A percentile compares a stretch with the other conserved stretches of the same genome.
phyloP scores from a whole-genome alignment of 495 filamentous ascomycete species.

The Terfezia claveryi region DNA sequence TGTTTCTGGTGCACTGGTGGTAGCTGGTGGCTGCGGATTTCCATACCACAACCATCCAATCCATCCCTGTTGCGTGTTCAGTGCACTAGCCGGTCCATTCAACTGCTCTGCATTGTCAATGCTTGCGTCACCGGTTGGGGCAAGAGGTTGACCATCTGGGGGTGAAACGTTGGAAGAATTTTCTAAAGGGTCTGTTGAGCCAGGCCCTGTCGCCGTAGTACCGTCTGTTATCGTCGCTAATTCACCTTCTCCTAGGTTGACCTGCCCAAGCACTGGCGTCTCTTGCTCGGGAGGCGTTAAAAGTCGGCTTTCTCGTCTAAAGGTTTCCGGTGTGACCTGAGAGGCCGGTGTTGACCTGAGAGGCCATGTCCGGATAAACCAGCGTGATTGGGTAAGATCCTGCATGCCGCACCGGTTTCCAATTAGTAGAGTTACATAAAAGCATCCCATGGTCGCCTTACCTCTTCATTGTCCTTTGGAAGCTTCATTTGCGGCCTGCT shows the following conservation, averaged over 20 bases:
- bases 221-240: too few species aligned
- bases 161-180: too few species aligned
- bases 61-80: too few species aligned
- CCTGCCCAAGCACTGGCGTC: not conserved
- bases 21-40: too few species aligned
- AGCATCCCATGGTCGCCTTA: slow-evolving; percentile 1
- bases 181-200: too few species aligned
- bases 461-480: slow-evolving; percentile 6
- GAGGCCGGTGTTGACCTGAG: slow-evolving; percentile 9
- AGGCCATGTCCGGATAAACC: slow-evolving; percentile 11
- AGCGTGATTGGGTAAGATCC: not conserved
- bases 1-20: slow-evolving; percentile 3
- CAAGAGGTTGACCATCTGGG: too few species aligned
- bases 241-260: too few species aligned
- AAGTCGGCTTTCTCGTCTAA: not conserved
- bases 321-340: slow-evolving; percentile 7
- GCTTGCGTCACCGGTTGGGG: not conserved
- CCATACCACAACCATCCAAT: too few species aligned
- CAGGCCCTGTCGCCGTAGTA: too few species aligned
- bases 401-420: not conserved
- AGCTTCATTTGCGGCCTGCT: slow-evolving; percentile 12
- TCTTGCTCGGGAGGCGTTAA: not conserved
- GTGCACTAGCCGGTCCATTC: too few species aligned
- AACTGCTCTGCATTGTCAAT: not conserved
- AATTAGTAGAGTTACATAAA: slow-evolving; percentile 1